These are phyloP conservation scores for Wallacemonas sp. DNA, from an alignment of 208 protist species.

Conservation along the genomic window DNA sequence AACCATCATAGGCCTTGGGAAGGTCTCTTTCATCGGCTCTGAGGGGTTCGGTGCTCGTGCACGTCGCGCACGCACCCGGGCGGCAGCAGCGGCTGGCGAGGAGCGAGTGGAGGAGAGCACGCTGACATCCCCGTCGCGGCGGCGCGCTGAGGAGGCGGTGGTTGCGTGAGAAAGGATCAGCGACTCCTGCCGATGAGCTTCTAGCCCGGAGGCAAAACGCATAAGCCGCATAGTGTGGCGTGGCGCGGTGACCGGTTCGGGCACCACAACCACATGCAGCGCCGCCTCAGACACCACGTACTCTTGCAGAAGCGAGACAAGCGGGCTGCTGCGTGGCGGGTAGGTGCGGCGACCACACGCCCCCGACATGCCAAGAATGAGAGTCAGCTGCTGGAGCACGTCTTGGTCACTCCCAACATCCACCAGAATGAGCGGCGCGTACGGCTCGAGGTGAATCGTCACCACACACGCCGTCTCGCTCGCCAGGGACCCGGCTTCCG, in stretches of 20 bases:
- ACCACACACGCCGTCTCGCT: conserved; percentile 56
- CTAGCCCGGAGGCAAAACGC: conserved; percentile 45
- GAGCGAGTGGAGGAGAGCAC: too few species aligned
- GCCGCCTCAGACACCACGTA: conserved; percentile 30
- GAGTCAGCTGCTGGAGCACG: conserved; percentile 51
- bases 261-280: conserved; percentile 60
- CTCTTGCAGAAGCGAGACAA: conserved; percentile 31
- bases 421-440: conserved; percentile 51
- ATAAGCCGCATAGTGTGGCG: conserved; percentile 64
- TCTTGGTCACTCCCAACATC: conserved; percentile 55
- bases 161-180: neutral
- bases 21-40: too few species aligned
- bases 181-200: conserved; percentile 11
- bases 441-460: conserved; percentile 55
- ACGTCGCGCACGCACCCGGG: neutral
- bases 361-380: conserved; percentile 44
- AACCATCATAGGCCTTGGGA: neutral
- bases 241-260: conserved; percentile 29
- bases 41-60: neutral
- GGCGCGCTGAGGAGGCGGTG: neutral
- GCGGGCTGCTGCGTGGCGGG: conserved; percentile 34
- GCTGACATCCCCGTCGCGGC: too few species aligned
- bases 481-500: conserved; percentile 26
- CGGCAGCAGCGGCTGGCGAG: neutral
- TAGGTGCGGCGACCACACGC: conserved; percentile 37